phyloP scores from a whole-genome alignment of 2,329 filamentous ascomycete species.

The Juglanconis juglandina region DNA sequence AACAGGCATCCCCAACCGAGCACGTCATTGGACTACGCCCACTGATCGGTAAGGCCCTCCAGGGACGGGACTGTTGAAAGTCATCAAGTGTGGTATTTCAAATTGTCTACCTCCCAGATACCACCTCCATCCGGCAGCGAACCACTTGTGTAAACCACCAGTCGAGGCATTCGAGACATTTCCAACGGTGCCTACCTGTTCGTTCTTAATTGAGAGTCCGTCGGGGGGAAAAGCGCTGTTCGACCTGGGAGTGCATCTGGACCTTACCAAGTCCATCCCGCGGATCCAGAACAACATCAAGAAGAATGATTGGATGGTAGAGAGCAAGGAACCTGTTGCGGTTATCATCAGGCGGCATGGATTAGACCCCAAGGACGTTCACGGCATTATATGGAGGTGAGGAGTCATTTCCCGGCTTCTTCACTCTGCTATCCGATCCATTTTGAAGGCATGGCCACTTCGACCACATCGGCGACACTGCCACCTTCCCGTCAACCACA shows the following conservation, averaged over 20 bases:
- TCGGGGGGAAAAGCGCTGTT: constrained; percentile 6
- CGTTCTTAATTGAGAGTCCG: constrained; percentile 9
- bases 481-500: constrained; percentile 20
- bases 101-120: no score
- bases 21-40: no score
- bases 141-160: not conserved
- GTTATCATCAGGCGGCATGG: constrained; percentile 16
- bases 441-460: constrained; percentile 23
- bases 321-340: constrained; percentile 6
- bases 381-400: constrained; percentile 19
- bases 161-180: constrained; percentile 1
- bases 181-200: not conserved
- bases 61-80: not conserved
- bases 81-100: not conserved
- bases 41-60: no score
- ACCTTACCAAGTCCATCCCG: constrained; percentile 5
- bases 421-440: not conserved
- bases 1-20: no score
- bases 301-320: not conserved
- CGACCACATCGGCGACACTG: constrained; percentile 23
- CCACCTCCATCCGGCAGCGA: not conserved
- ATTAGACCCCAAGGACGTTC: constrained; percentile 7
- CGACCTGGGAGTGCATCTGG: constrained; percentile 6
- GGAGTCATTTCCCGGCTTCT: not conserved
- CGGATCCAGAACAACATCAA: not conserved